Evolutionary conservation across 2,329 filamentous ascomycete species (phyloP), one percentile per base, ranked within the genome.

Genomic region (Colletotrichum tamarilloi): DNA sequence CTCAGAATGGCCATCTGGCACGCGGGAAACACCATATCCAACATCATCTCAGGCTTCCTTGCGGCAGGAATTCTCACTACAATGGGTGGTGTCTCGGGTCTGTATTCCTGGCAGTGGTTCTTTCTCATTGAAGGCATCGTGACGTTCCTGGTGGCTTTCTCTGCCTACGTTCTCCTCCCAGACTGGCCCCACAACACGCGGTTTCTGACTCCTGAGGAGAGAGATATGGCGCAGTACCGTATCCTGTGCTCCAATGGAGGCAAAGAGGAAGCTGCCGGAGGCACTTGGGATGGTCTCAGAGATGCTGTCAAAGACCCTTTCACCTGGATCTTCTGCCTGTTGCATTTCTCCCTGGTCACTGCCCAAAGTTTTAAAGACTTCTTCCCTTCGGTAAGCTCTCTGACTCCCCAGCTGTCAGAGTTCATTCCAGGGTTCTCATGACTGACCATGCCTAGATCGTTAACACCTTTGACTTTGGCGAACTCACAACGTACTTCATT

Each of bases 51-150:
- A 0, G 84, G 84, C 4, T 81, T 87, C 42, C 79, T 87, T 30
- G 84, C 84, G 24, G 84, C 84, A 11, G 85, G 82, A 8, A 83
- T 87, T 24, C 78, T 87, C 9, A 81, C 81, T 46, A 84, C 83
- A 73, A 84, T 87, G 81, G 81, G 85, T 12, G 80, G 82, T 14
- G 77, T 82, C 28, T 73, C 78, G 14, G 81, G 81, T 16, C 78
- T 85, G 32, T 78, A 80, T 28, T 80, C 82, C 0, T 85, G 84
- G 85, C 82, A 85, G 24, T 87, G 85, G 85, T 84, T 87, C 53
- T 85, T 87, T 72, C 80, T 86, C 73, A 83, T 85, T 35, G 84
- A 85, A 69, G 83, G 82, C 2, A 76, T 80, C 12, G 78, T 79
- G 9, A 82, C 81, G 14, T 81, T 84, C 65, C 55, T 80, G 3